These are phyloP conservation scores for Solanum chiquidenum DNA, from an alignment of 257 asterid genomes.

Conservation along the genomic window DNA sequence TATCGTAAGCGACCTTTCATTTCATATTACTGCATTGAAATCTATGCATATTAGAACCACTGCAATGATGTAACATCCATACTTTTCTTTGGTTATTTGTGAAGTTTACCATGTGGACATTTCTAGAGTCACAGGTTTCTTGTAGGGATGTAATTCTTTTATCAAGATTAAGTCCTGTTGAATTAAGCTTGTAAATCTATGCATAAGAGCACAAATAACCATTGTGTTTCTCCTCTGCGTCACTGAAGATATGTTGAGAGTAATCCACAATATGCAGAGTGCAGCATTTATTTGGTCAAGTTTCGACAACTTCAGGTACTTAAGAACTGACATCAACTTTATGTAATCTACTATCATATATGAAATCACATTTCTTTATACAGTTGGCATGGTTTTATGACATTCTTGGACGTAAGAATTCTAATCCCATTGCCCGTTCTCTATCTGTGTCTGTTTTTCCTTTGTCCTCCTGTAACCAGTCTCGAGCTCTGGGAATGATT, in stretches of 20 bases:
- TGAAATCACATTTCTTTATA: not conserved
- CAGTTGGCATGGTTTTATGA: not conserved
- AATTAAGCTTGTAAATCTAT: not conserved
- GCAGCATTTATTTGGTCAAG: constrained; percentile 95
- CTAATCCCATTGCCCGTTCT: not conserved
- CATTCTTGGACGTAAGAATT: not conserved
- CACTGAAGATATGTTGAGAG: constrained; percentile 79
- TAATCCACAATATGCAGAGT: constrained; percentile 97
- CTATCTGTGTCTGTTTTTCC: not conserved
- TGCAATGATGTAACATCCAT: not conserved
- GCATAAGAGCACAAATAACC: not conserved
- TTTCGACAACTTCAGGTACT: constrained; percentile 97
- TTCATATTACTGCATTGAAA: not conserved
- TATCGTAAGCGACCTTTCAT: constrained; percentile 55
- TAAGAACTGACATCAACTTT: not conserved
- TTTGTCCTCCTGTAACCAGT: constrained; percentile 26
- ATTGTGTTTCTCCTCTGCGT: constrained; percentile 5
- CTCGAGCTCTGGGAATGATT: constrained; percentile 95
- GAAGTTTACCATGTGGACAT: not conserved
- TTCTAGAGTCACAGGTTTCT: not conserved
- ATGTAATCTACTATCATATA: not conserved
- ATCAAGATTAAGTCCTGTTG: not conserved
- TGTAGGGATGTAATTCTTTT: not conserved
- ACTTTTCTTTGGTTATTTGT: not conserved
- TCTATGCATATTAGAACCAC: not conserved